Percentiles rank a stretch among this genome's conserved stretches.
Conservation (phyloP, 345 rosid species). For the Limnanthes douglasii region DNA sequence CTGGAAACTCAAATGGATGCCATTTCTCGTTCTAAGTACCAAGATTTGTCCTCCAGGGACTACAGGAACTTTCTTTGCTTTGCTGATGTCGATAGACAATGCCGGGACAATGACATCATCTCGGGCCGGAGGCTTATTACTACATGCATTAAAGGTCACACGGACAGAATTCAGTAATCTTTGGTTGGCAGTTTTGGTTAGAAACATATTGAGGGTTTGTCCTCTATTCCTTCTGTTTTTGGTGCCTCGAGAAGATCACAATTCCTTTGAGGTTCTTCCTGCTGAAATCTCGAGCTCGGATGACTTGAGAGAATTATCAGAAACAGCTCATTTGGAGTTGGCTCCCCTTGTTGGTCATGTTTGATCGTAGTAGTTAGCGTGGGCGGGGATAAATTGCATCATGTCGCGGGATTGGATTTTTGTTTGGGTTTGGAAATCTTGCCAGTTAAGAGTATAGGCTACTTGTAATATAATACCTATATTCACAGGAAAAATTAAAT, state of each 20-base stretch:
- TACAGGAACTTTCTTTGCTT: conserved; percentile 70
- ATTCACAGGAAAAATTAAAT: no score
- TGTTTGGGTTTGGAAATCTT: no score
- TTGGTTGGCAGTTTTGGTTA: conserved; percentile 50
- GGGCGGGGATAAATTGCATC: no score
- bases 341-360: no score
- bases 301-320: no score
- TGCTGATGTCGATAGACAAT: conserved; percentile 65
- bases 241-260: conserved; percentile 42
- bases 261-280: conserved; percentile 30
- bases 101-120: conserved; percentile 36
- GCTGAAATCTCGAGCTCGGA: conserved; percentile 34
- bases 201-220: conserved; percentile 39
- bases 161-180: conserved; percentile 47
- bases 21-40: conserved; percentile 56
- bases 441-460: no score
- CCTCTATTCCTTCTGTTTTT: conserved; percentile 43
- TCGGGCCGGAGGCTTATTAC: conserved; percentile 53
- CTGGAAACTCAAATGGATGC: conserved; percentile 54
- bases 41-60: conserved; percentile 66
- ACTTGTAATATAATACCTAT: no score
- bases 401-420: no score
- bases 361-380: no score
- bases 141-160: conserved; percentile 36
- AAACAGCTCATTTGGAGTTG: no score